A percentile compares a stretch with the other conserved stretches of the same genome.
These are phyloP conservation scores for Furcasterigmium sp. DNA, from an alignment of 2,329 filamentous ascomycete species.

Conservation along the genomic window DNA sequence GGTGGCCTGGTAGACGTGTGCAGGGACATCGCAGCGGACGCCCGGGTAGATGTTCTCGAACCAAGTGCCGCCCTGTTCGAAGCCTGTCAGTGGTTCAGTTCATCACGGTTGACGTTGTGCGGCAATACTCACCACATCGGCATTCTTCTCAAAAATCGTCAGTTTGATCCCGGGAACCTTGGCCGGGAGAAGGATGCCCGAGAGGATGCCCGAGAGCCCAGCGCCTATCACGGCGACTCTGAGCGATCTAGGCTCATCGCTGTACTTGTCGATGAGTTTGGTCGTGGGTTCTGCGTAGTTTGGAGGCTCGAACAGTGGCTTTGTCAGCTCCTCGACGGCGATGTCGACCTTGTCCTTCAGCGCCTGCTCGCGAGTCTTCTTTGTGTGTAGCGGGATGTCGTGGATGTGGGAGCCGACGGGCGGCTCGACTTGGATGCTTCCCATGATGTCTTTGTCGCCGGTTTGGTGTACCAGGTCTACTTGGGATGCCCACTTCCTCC, in stretches of 20 bases:
- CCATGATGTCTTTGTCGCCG: neutral
- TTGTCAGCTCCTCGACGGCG: neutral
- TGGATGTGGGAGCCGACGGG: too few species aligned
- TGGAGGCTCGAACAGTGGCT: neutral
- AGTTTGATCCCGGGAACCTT: constrained; percentile 65
- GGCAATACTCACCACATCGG: constrained; percentile 50
- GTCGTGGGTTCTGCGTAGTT: constrained; percentile 14
- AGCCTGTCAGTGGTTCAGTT: too few species aligned
- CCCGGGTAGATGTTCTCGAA: constrained; percentile 56
- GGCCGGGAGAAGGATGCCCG: constrained; percentile 59
- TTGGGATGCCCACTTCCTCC: too few species aligned
- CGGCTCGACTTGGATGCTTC: neutral
- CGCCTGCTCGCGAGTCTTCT: too few species aligned
- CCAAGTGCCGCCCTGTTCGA: constrained; percentile 47
- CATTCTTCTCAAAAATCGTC: constrained; percentile 64
- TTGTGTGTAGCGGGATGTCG: too few species aligned
- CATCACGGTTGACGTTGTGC: too few species aligned
- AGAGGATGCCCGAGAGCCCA: constrained; percentile 57
- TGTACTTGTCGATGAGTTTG: constrained; percentile 28
- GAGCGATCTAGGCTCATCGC: constrained; percentile 41
- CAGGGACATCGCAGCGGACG: constrained; percentile 61
- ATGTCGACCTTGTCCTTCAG: neutral
- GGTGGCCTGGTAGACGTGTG: constrained; percentile 65
- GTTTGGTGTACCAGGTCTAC: too few species aligned
- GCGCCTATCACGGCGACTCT: constrained; percentile 60